Percentiles rank a stretch among this genome's conserved stretches.
phyloP scores from a whole-genome alignment of 1,284 basidiomycete genomes.

The Porogramme epimiltina region DNA sequence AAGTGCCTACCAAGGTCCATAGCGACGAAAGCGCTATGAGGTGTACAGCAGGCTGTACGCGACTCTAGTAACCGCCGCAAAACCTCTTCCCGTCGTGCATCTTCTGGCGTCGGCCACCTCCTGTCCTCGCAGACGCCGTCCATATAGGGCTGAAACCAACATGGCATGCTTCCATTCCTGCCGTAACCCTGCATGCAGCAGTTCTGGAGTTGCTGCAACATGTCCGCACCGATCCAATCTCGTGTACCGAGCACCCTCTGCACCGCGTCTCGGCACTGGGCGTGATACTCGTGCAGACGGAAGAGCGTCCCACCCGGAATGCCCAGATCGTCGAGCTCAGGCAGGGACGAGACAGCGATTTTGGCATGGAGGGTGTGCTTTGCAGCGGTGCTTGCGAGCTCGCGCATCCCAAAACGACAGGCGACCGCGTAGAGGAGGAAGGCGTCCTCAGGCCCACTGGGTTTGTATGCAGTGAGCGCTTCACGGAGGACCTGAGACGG shows the following conservation, averaged over 20 bases:
- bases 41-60: too few relatives aligned
- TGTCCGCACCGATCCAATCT: slow-evolving; percentile 7
- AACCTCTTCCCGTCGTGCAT: neutral
- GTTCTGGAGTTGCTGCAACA: neutral
- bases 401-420: slow-evolving; percentile 6
- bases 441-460: neutral
- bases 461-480: neutral
- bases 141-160: slow-evolving; percentile 10
- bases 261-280: slow-evolving; percentile 6
- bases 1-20: slow-evolving; percentile 6
- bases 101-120: slow-evolving; percentile 6
- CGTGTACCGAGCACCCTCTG: neutral
- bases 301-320: slow-evolving; percentile 14
- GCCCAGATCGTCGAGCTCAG: slow-evolving; percentile 7
- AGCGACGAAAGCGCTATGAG: slow-evolving; percentile 5
- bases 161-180: neutral
- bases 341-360: neutral
- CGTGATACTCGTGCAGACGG: slow-evolving; percentile 18
- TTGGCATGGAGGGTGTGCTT: slow-evolving; percentile 2
- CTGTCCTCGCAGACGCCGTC: neutral
- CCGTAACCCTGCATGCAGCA: neutral
- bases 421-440: slow-evolving; percentile 9
- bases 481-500: slow-evolving; percentile 1
- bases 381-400: slow-evolving; percentile 9
- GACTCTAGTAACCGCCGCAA: neutral